These are phyloP conservation scores for Arachnopeziza araneosa DNA, from an alignment of 2,329 filamentous ascomycete genomes.

Conservation along the genomic window DNA sequence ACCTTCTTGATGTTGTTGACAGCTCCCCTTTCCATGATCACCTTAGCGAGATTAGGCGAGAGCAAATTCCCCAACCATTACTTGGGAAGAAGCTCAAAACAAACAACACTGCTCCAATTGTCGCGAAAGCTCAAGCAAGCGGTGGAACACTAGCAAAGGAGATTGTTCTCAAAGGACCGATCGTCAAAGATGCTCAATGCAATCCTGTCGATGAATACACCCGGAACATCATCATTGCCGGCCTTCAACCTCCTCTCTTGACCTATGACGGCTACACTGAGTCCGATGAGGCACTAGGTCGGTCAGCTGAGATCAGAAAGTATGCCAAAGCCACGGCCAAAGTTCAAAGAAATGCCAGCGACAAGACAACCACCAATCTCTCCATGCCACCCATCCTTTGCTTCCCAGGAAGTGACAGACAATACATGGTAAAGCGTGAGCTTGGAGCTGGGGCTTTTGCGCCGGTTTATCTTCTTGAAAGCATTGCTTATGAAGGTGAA, in stretches of 20 bases:
- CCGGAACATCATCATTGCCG: conserved; percentile 67
- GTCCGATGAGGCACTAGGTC: conserved; percentile 59
- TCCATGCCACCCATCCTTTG: conserved; percentile 58
- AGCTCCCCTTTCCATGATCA: conserved; percentile 62
- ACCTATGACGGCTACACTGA: conserved; percentile 78
- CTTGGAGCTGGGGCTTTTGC: conserved; percentile 92
- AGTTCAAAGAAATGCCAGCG: conserved; percentile 33
- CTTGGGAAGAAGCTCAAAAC: conserved; percentile 43
- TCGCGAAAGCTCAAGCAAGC: conserved; percentile 30
- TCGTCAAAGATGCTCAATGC: conserved; percentile 78
- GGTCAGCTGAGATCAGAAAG: conserved; percentile 71
- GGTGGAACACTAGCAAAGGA: conserved; percentile 19
- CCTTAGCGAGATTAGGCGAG: conserved; percentile 48
- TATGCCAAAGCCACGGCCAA: conserved; percentile 59
- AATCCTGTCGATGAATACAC: conserved; percentile 82
- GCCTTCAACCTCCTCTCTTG: conserved; percentile 65
- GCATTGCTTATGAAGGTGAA: conserved; percentile 48
- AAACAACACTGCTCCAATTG: conserved; percentile 29
- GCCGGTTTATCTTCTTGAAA: conserved; percentile 87
- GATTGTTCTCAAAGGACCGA: conserved; percentile 55
- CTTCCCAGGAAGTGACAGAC: conserved; percentile 58
- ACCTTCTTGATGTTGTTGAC: conserved; percentile 31
- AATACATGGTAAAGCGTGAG: conserved; percentile 77
- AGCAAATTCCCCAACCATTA: conserved; percentile 47
- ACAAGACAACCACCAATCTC: conserved; percentile 57